Conservation (phyloP, 495 filamentous ascomycete species). For the Aspergillus homomorphus region DNA sequence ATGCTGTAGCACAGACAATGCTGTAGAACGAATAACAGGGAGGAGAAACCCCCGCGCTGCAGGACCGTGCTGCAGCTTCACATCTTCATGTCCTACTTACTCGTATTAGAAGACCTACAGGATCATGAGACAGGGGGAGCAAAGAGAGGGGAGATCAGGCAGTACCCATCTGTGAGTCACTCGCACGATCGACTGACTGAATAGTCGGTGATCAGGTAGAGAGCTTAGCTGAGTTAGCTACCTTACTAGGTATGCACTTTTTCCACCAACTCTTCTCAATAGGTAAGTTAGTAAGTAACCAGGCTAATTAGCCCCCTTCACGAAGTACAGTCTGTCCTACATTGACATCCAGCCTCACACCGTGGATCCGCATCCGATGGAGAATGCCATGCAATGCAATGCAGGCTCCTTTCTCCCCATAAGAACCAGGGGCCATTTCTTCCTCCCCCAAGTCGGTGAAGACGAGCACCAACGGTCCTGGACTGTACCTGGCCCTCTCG, state of each 20-base stretch:
- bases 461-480: neutral
- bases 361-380: constrained; percentile 15
- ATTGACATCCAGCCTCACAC: constrained; percentile 8
- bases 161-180: constrained; percentile 4
- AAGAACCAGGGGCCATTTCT: neutral
- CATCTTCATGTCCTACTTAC: neutral
- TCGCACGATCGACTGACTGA: neutral
- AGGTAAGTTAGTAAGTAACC: no score
- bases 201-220: neutral
- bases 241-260: no score
- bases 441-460: constrained; percentile 6
- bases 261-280: no score
- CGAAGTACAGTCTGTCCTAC: neutral
- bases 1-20: neutral
- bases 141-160: neutral
- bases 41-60: no score
- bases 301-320: no score
- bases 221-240: neutral
- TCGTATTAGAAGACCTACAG: no score
- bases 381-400: constrained; percentile 19
- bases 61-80: no score
- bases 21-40: neutral
- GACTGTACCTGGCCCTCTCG: constrained; percentile 3
- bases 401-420: constrained; percentile 8
- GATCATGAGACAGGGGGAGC: neutral